Conservation (phyloP, 2,329 filamentous ascomycete genomes). For the Dichotomopilus funicola region DNA sequence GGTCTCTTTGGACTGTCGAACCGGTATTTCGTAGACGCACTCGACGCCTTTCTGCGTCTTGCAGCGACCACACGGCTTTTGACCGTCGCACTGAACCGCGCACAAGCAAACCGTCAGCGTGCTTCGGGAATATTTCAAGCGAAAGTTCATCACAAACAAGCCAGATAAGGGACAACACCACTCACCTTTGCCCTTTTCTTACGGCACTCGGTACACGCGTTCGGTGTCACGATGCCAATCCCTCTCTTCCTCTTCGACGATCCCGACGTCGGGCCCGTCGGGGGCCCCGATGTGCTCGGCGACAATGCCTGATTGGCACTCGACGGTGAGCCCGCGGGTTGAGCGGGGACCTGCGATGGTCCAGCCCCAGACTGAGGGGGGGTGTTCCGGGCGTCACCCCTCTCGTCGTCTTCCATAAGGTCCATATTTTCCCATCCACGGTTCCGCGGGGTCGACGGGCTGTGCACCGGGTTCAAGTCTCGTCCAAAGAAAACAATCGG, state of each 20-base stretch:
- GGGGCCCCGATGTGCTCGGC: conserved; percentile 16
- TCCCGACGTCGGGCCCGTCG: conserved; percentile 18
- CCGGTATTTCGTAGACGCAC: conserved; percentile 56
- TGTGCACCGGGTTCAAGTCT: conserved; percentile 1
- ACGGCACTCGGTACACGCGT: conserved; percentile 55
- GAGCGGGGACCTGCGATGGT: conserved; percentile 3
- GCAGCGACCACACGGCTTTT: conserved; percentile 50
- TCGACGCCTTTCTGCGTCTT: conserved; percentile 47
- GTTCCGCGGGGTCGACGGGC: no score
- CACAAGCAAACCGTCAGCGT: neutral
- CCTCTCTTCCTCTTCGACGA: conserved; percentile 47
- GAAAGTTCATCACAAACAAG: no score
- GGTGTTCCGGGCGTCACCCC: neutral
- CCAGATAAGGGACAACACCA: no score
- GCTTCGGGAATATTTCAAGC: neutral
- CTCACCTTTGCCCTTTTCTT: conserved; percentile 55
- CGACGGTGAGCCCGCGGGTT: neutral
- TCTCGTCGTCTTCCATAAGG: conserved; percentile 19
- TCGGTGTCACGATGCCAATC: conserved; percentile 51
- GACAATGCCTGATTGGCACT: conserved; percentile 9
- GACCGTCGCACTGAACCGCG: conserved; percentile 49
- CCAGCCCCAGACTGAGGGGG: no score
- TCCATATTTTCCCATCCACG: conserved; percentile 13
- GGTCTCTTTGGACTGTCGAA: conserved; percentile 58
- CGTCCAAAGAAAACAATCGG: conserved; percentile 2